These are phyloP conservation scores for Saitozyma sp. DNA, from an alignment of 768 basidiomycete species.

Conservation along the genomic window DNA sequence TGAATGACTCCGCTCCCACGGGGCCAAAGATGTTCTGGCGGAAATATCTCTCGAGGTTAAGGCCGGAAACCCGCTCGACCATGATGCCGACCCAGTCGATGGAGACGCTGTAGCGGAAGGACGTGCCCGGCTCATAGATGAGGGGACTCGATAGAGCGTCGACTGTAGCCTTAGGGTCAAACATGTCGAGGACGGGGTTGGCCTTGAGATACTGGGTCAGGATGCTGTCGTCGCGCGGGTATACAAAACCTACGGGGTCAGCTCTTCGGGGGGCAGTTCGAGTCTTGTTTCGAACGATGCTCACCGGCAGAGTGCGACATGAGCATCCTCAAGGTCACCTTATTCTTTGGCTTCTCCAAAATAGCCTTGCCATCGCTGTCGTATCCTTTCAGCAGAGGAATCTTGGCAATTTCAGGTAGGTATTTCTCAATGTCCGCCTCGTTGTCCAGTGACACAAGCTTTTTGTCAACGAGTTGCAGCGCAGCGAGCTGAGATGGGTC, in stretches of 20 bases:
- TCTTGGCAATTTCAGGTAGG: slow-evolving; percentile 32
- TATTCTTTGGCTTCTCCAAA: slow-evolving; percentile 21
- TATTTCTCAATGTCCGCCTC: slow-evolving; percentile 23
- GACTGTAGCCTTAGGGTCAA: slow-evolving; percentile 4
- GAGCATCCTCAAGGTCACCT: slow-evolving; percentile 43
- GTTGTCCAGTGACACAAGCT: slow-evolving; percentile 32
- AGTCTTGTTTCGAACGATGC: neutral
- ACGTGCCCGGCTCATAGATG: slow-evolving; percentile 19
- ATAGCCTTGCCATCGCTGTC: slow-evolving; percentile 23
- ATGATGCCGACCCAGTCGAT: slow-evolving; percentile 19
- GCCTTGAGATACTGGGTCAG: neutral
- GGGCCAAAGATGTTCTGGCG: slow-evolving; percentile 17
- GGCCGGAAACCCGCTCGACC: slow-evolving; percentile 18
- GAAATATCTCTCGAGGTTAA: slow-evolving; percentile 10
- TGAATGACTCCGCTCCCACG: slow-evolving; percentile 4
- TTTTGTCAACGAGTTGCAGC: slow-evolving; percentile 45
- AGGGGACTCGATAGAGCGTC: slow-evolving; percentile 6
- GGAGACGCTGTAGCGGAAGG: slow-evolving; percentile 7
- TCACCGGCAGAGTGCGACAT: slow-evolving; percentile 46
- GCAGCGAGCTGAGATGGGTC: slow-evolving; percentile 30
- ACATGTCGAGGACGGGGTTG: slow-evolving; percentile 1
- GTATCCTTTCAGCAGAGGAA: slow-evolving; percentile 35
- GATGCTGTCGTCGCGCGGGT: neutral
- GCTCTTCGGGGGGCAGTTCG: neutral
- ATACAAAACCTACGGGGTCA: neutral